Conservation (phyloP, 805 yeast genomes). For the Metschnikowia shivogae region DNA sequence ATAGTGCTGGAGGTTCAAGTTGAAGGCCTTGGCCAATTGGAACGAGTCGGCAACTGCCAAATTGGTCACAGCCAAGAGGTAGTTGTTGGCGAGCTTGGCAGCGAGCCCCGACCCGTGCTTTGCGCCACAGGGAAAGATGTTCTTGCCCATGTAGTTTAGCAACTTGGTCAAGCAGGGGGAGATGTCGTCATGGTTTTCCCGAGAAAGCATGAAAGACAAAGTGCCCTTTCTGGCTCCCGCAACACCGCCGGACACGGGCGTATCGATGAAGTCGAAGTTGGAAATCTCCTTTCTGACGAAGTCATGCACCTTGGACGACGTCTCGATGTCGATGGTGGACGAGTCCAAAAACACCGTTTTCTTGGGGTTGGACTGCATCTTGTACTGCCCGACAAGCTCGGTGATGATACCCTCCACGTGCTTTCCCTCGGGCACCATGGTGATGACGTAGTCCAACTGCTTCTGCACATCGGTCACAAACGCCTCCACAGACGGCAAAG, state of each 20-base stretch:
- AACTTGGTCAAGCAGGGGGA: conserved; percentile 28
- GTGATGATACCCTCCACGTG: conserved; percentile 42
- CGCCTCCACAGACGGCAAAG: conserved; percentile 20
- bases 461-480: conserved; percentile 29
- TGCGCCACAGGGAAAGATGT: conserved; percentile 46
- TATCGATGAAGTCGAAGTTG: conserved; percentile 44
- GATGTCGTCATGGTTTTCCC: conserved; percentile 25
- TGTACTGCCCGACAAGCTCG: conserved; percentile 33
- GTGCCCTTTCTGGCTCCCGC: conserved; percentile 51
- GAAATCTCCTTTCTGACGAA: conserved; percentile 30
- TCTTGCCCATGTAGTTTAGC: conserved; percentile 43
- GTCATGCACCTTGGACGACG: conserved; percentile 40
- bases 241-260: conserved; percentile 56
- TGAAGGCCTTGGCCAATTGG: conserved; percentile 47
- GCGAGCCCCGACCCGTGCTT: conserved; percentile 50
- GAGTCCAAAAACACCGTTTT: conserved; percentile 42
- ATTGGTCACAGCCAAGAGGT: conserved; percentile 49
- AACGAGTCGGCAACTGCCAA: conserved; percentile 54
- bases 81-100: conserved; percentile 52
- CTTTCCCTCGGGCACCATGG: conserved; percentile 54
- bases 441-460: conserved; percentile 40
- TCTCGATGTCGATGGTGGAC: conserved; percentile 49
- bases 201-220: conserved; percentile 50
- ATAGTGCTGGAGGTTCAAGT: conserved; percentile 43
- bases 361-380: conserved; percentile 12